Conservation (phyloP, 495 filamentous ascomycete genomes). For the Aspergillus avenaceus region DNA sequence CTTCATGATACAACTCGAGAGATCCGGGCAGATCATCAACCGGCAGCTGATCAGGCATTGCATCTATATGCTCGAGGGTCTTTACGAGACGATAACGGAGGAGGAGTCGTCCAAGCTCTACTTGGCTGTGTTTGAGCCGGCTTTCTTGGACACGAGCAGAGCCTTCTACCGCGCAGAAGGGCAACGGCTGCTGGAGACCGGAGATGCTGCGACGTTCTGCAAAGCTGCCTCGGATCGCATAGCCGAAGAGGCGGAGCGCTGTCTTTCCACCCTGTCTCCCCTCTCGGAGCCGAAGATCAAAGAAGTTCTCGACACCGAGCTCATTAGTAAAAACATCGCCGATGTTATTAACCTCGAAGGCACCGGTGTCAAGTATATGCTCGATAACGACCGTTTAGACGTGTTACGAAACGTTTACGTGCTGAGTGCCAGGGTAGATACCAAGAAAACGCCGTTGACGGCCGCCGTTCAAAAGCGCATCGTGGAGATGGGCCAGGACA, state of each 20-base stretch:
- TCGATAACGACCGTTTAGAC: conserved; percentile 78
- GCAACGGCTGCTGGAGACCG: conserved; percentile 64
- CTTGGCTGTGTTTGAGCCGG: conserved; percentile 73
- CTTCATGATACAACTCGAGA: conserved; percentile 87
- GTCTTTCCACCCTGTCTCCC: conserved; percentile 67
- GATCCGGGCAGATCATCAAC: conserved; percentile 87
- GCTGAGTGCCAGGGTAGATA: conserved; percentile 74
- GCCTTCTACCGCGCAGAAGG: conserved; percentile 77
- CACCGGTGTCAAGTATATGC: conserved; percentile 82
- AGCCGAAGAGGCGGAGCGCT: conserved; percentile 75
- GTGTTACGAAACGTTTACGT: conserved; percentile 74
- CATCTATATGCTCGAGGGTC: conserved; percentile 83
- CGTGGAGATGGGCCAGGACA: conserved; percentile 71
- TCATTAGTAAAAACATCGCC: conserved; percentile 69
- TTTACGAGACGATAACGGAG: conserved; percentile 78
- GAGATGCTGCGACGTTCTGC: conserved; percentile 80
- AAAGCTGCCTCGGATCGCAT: conserved; percentile 70
- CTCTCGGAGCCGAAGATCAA: conserved; percentile 70
- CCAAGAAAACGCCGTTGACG: conserved; percentile 66
- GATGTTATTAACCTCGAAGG: conserved; percentile 82
- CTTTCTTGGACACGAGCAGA: conserved; percentile 65
- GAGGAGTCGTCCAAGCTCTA: conserved; percentile 73
- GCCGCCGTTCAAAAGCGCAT: conserved; percentile 68
- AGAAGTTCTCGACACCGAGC: conserved; percentile 70
- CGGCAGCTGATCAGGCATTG: conserved; percentile 76